These are phyloP conservation scores for Blastobotrys buckinghamii DNA, from an alignment of 1,139 yeast species.

Conservation along the genomic window DNA sequence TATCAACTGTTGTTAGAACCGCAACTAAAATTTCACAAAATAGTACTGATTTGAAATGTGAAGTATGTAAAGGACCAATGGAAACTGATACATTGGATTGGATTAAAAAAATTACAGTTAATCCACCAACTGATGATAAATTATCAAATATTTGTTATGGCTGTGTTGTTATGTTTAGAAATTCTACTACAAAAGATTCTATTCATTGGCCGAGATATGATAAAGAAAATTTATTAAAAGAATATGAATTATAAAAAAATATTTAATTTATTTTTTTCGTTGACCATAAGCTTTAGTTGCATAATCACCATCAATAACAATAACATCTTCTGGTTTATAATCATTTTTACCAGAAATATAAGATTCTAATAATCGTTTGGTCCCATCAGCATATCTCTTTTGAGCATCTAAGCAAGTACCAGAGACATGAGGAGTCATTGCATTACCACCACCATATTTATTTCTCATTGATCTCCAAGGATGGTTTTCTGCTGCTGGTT, in stretches of 20 bases:
- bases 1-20: constrained; percentile 88
- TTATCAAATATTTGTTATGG: constrained; percentile 57
- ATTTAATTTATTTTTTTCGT: constrained; percentile 15
- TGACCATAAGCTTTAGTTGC: constrained; percentile 67
- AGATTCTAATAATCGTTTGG: constrained; percentile 54
- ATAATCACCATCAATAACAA: constrained; percentile 65
- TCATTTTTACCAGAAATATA: constrained; percentile 58
- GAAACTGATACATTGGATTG: constrained; percentile 55
- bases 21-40: constrained; percentile 58
- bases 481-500: constrained; percentile 71
- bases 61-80: constrained; percentile 27
- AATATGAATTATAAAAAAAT: constrained; percentile 15
- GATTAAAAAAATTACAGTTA: constrained; percentile 70
- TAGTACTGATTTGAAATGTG: constrained; percentile 20
- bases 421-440: constrained; percentile 79
- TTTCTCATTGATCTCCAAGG: constrained; percentile 72
- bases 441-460: constrained; percentile 68
- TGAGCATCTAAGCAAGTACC: constrained; percentile 83
- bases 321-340: constrained; percentile 68
- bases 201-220: constrained; percentile 22
- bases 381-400: constrained; percentile 64
- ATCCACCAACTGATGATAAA: constrained; percentile 40
- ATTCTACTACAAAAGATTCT: constrained; percentile 14
- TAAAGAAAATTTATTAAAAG: constrained; percentile 17
- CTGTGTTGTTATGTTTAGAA: constrained; percentile 53